Base-by-base conservation (phyloP, 148 eudicot species). In the Fallopia convolvulus region DNA sequence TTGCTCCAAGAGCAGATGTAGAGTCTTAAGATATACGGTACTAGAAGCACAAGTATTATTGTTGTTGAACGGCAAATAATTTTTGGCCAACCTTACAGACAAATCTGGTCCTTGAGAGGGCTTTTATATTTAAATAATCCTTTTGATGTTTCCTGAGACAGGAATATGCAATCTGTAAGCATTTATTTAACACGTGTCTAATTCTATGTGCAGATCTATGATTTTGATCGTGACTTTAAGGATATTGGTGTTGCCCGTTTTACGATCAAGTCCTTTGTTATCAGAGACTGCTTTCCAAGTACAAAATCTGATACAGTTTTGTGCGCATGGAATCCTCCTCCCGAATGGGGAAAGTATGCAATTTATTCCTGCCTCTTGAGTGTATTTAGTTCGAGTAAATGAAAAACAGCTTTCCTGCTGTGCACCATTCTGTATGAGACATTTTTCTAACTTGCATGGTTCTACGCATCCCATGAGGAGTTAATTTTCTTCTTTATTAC, bases 341-440 rank as follows among this genome's bases (percentile, higher is more conserved):
- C 88, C 53, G 99, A 95, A 86, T 95, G 99, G 99, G 99, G 99
- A 88, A 92, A 90, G 99, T 95, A 91, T 80, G 93, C 52, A 46
- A 10, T 73, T 48, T 52, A 36, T 14, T 66, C 44, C 32, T 65
- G n/a, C 72, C 14, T 61, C 10, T 15, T 21, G 41, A 32, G 8
- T 66, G 72, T 41, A 36, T 14, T 11, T 33, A 32, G 8, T 15
- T 66, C 17, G 42, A 18, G 40, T 2, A 14, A 18, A 15, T 14
- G 17, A 17, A 52, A 17, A 12, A 30, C 6, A 26, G 39, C 47
- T 65, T 65, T 32, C 41, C 33, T 66, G 20, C 44, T 66, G 20
- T 36, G 66, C 10, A 23, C 32, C 20, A 60, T 21, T 60, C 33
- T 23, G 33, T 21, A 60, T 23, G 66, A 23, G 13, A 23, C 33